Evolutionary conservation across 2,329 filamentous ascomycete genomes (phyloP), one percentile per base, ranked within the genome.

Genomic region (Pleurostoma richardsiae): DNA sequence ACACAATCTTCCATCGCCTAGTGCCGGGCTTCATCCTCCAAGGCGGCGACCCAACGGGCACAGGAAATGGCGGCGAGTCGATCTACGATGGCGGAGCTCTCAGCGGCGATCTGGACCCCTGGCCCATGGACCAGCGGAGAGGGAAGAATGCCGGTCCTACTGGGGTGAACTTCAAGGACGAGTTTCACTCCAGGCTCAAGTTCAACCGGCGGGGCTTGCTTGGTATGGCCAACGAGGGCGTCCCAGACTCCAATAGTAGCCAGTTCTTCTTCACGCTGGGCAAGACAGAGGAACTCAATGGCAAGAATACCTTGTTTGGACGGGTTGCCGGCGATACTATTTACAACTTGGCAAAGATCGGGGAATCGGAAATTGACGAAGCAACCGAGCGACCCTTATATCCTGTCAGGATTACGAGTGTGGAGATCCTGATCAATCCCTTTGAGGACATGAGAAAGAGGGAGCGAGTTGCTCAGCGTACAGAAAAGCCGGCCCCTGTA

Each of bases 231-330:
- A 97, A 97, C 66, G 86, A 88, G 51, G 85, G 90, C 41, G 72
- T 70, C 44, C 78, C 79, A 30, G 77, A 91, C 59, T 88, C 88
- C 46, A 97, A 97, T 69, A 88, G 90, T 31, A 96, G 90, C 65
- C 94, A 99, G 67, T 97, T 97, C 74, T 99, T 99, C 72, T 85
- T 99, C 51, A 97, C 94, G 0, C 70, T 99, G 45, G 90, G 83
- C 52, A 90, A 86, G 61, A 76, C 91, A 28, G 84, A 90, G 29
- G 90, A 97, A 71, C 66, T 99, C 59, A 89, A 86, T 56, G 87
- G 86, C 44, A 89, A 88, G 68, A 96, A 96, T 65, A 97, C 94
- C 1, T 71, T 97, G 64, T 97, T 99, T 71, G 94, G 94, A 19
- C 78, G 94, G 47, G 80, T 99, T 40, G 90, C 88, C 33, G 94